Percentiles rank a stretch among this genome's conserved stretches.
Evolutionary conservation across 768 basidiomycete genomes (phyloP).

Genomic region (Boletus edulis): DNA sequence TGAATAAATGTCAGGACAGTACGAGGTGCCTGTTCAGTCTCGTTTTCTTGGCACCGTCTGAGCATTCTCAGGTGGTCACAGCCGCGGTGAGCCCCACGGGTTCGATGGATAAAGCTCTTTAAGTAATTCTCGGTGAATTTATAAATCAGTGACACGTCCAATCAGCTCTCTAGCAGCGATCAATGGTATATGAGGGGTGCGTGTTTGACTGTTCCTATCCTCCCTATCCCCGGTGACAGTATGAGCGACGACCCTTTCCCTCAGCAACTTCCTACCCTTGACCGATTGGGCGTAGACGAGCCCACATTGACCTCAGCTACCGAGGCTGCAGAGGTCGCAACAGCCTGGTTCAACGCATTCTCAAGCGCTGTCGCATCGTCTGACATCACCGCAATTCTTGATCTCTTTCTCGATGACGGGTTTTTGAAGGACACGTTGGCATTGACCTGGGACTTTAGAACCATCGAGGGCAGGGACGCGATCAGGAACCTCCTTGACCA

Average conservation of each 20-base stretch:
- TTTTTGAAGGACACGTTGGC: conserved; percentile 54
- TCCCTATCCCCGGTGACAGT: not conserved
- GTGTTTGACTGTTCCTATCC: no score
- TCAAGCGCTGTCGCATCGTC: conserved; percentile 18
- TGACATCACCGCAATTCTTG: conserved; percentile 12
- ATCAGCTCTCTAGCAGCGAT: no score
- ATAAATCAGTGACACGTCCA: no score
- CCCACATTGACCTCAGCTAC: conserved; percentile 15
- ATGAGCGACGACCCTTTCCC: conserved; percentile 23
- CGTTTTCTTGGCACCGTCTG: no score
- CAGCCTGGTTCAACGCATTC: conserved; percentile 25
- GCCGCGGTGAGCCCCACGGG: no score
- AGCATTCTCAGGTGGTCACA: no score
- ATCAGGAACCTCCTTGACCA: conserved; percentile 40
- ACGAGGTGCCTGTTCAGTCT: no score
- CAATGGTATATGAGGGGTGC: no score
- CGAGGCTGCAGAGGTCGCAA: conserved; percentile 16
- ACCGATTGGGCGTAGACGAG: conserved; percentile 21
- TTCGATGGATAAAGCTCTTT: no score
- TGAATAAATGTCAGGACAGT: no score
- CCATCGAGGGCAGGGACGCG: conserved; percentile 38
- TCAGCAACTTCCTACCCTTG: conserved; percentile 29
- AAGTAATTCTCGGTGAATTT: no score
- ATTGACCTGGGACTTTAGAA: conserved; percentile 56
- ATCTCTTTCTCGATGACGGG: conserved; percentile 27